These are phyloP conservation scores for Mortierella sp. DNA, from an alignment of 371 early-diverging fungal genomes.

Conservation along the genomic window DNA sequence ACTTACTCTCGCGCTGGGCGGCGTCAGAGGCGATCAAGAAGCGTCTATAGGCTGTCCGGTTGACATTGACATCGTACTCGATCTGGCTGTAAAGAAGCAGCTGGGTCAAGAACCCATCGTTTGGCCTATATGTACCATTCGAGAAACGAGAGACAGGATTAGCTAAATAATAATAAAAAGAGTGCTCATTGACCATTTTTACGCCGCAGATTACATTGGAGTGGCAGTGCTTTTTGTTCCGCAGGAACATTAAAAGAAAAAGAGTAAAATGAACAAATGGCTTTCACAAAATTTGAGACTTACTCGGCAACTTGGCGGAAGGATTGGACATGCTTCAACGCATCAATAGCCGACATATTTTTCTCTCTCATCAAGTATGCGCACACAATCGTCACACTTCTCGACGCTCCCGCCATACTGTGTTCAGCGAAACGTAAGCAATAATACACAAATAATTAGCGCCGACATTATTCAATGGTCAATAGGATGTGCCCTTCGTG, in stretches of 20 bases:
- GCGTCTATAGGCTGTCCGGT: conserved; percentile 76
- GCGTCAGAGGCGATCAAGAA: conserved; percentile 75
- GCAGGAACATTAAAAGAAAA: background rate
- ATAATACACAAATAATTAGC: conserved; percentile 5
- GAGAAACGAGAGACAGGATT: background rate
- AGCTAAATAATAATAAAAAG: background rate
- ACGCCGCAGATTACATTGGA: background rate
- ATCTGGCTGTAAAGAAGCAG: conserved; percentile 74
- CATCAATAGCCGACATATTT: conserved; percentile 62
- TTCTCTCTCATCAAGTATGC: conserved; percentile 81
- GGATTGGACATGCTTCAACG: conserved; percentile 66
- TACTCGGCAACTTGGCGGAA: conserved; percentile 70
- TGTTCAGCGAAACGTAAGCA: background rate
- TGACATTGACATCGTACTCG: conserved; percentile 68
- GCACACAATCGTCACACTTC: conserved; percentile 68
- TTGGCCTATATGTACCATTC: conserved; percentile 64
- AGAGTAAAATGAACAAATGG: too few species aligned
- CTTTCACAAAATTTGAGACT: too few species aligned
- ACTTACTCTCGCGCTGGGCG: conserved; percentile 67
- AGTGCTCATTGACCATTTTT: background rate
- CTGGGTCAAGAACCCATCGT: conserved; percentile 81
- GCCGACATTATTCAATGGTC: background rate
- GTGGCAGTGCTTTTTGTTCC: background rate
- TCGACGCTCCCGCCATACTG: conserved; percentile 74
- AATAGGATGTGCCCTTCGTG: background rate